Conservation (phyloP, 2,329 filamentous ascomycete species). For the Huntiella savannae region DNA sequence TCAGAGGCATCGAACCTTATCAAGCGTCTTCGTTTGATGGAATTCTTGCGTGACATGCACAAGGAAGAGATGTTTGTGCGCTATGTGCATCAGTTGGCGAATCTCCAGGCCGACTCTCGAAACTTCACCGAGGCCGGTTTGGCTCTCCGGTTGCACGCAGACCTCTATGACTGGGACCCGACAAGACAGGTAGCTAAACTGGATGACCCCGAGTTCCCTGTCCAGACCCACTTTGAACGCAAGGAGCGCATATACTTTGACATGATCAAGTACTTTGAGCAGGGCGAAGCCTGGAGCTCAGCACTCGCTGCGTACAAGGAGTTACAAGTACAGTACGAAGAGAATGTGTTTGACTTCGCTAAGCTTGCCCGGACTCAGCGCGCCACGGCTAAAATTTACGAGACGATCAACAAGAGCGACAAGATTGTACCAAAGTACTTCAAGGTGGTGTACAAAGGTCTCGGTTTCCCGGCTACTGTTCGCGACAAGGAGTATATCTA, state of each 20-base stretch:
- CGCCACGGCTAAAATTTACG: constrained; percentile 83
- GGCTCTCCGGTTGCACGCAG: constrained; percentile 74
- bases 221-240: constrained; percentile 75
- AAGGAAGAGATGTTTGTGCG: constrained; percentile 93
- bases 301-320: constrained; percentile 79
- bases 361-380: constrained; percentile 79
- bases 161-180: constrained; percentile 82
- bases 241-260: constrained; percentile 85
- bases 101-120: constrained; percentile 53
- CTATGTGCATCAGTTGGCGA: constrained; percentile 81
- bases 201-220: constrained; percentile 55
- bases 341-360: constrained; percentile 72
- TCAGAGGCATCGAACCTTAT: constrained; percentile 69
- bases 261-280: constrained; percentile 88
- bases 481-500: constrained; percentile 88
- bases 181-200: constrained; percentile 45
- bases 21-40: constrained; percentile 79
- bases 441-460: constrained; percentile 71
- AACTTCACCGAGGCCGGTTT: constrained; percentile 80
- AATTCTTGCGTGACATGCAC: constrained; percentile 89
- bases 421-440: constrained; percentile 70
- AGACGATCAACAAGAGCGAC: constrained; percentile 67
- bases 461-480: constrained; percentile 65
- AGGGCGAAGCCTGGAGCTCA: constrained; percentile 83
- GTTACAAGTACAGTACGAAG: constrained; percentile 78